These are phyloP conservation scores for Chrysosporium keratinophilum DNA, from an alignment of 2,329 filamentous ascomycete species.

Conservation along the genomic window DNA sequence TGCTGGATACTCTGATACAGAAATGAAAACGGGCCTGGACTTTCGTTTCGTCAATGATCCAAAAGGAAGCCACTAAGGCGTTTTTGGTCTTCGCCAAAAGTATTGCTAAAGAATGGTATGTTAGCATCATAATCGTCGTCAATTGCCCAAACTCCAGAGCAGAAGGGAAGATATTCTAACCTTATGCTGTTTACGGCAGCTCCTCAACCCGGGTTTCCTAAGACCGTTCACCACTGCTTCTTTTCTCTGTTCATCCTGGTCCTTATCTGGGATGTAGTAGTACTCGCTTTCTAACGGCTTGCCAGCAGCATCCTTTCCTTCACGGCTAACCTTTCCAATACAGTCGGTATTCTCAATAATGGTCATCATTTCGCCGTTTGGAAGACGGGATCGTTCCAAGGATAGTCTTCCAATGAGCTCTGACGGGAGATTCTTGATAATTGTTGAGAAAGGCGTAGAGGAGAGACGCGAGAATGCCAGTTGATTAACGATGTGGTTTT, in stretches of 20 bases:
- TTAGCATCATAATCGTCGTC: slow-evolving; percentile 19
- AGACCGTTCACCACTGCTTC: slow-evolving; percentile 76
- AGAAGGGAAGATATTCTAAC: slow-evolving; percentile 42
- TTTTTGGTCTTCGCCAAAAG: slow-evolving; percentile 52
- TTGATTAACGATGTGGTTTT: slow-evolving; percentile 88
- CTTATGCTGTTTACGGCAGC: slow-evolving; percentile 94
- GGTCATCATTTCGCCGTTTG: slow-evolving; percentile 53
- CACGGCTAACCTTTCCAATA: slow-evolving; percentile 76
- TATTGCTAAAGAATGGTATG: slow-evolving; percentile 47
- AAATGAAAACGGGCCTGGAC: not conserved
- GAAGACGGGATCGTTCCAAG: slow-evolving; percentile 39
- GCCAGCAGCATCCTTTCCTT: slow-evolving; percentile 92
- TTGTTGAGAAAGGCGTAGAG: slow-evolving; percentile 79
- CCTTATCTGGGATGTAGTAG: slow-evolving; percentile 85
- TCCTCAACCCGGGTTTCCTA: slow-evolving; percentile 76
- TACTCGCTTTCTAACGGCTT: slow-evolving; percentile 92
- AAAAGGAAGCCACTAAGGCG: not conserved
- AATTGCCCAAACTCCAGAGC: not conserved
- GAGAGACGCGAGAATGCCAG: slow-evolving; percentile 88
- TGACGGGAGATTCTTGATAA: slow-evolving; percentile 72
- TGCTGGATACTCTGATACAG: not conserved
- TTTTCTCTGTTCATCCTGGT: slow-evolving; percentile 66
- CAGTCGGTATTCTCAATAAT: slow-evolving; percentile 66
- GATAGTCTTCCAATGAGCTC: slow-evolving; percentile 45
- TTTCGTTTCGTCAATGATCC: not conserved